Evolutionary conservation across 148 eudicot species (phyloP), one percentile per base, ranked within the genome.

Genomic region (Polygonum maritimum): DNA sequence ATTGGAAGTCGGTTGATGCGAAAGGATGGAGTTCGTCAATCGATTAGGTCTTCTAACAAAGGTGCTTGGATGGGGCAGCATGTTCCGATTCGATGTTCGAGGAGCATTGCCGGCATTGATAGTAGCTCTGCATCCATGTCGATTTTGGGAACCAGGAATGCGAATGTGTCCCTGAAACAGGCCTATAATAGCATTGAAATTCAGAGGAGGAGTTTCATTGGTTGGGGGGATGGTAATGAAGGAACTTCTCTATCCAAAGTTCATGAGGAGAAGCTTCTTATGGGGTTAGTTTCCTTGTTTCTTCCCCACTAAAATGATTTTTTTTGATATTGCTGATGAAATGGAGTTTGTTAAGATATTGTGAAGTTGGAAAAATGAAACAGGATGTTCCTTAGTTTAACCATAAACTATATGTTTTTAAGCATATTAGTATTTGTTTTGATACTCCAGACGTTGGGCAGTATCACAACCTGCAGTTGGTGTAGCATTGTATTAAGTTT

Each of bases 211-310:
- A 78, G 85, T 49, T 94, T 94, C 81, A 85, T 94, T 74, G 98
- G 98, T 57, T 84, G 89, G 40, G 92, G 95, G 22, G 98, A 94
- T 80, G 98, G 97, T 74, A 95, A 90, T 48, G 90, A 90, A 80
- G 93, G 97, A 47, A 81, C 74, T 76, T 79, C 80, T 75, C 67
- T 94, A 9, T 81, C 98, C 51, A 92, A 89, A 78, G 78, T 89
- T 71, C 84, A 94, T 36, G 95, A 92, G 78, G 98, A 94, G 81
- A 85, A 65, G 52, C 89, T 88, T 58, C 79, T 90, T 49, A 60
- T 94, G 75, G 98, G 98, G 98, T 94, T 75, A 79, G 85, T 63
- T 74, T 78, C 13, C 55, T 71, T n/a, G n/a, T n/a, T 71, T 22
- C 16, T 6, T 10, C 8, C 15, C 41, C 48, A 38, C 11, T 5